phyloP scores from a whole-genome alignment of 192 early-diverging fungal genomes.

The Coemansia sp. region DNA sequence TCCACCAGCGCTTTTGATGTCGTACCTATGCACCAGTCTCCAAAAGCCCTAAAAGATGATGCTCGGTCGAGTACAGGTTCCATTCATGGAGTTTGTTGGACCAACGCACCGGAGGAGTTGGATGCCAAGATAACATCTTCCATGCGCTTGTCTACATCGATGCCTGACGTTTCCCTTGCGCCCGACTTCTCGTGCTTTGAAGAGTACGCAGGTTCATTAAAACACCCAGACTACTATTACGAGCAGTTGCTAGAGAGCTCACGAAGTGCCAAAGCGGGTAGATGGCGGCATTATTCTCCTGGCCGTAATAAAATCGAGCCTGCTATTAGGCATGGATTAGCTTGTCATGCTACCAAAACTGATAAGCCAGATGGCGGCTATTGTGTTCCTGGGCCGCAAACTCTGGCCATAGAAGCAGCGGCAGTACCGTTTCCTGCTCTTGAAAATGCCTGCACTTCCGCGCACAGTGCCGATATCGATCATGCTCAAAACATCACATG shows the following conservation, averaged over 20 bases:
- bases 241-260: slow-evolving; percentile 34
- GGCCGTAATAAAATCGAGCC: neutral
- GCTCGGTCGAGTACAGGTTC: neutral
- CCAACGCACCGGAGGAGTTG: neutral
- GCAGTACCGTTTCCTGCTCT: neutral
- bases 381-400: neutral
- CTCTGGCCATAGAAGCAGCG: neutral
- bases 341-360: neutral
- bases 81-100: neutral
- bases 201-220: slow-evolving; percentile 18
- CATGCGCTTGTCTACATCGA: slow-evolving; percentile 17
- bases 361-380: neutral
- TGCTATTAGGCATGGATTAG: neutral
- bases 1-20: slow-evolving; percentile 6
- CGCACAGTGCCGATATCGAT: neutral
- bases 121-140: neutral
- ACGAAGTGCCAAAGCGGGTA: slow-evolving; percentile 25
- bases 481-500: slow-evolving; percentile 9
- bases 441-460: neutral
- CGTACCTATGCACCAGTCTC: neutral
- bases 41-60: neutral
- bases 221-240: slow-evolving; percentile 32
- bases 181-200: slow-evolving; percentile 13
- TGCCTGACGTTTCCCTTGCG: slow-evolving; percentile 32
- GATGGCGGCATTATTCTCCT: slow-evolving; percentile 18